Conservation (phyloP, 257 asterid species). For the Primulina tabacum region DNA sequence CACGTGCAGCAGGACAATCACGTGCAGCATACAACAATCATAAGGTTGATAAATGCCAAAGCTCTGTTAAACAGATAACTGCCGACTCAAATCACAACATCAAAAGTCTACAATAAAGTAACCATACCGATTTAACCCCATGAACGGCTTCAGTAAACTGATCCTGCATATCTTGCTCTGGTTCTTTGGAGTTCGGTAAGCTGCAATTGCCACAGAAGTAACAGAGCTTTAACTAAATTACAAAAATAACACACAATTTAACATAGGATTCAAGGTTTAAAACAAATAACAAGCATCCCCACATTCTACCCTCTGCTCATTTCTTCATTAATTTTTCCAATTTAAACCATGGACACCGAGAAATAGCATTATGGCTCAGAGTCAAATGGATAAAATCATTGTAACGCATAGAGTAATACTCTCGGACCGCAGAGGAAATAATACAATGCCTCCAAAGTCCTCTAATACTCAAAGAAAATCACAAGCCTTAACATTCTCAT, state of each 20-base stretch:
- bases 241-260: slow-evolving; percentile 7
- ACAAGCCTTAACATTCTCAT: slow-evolving; percentile 8
- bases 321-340: background rate
- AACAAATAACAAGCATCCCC: slow-evolving; percentile 14
- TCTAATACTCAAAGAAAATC: background rate
- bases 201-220: slow-evolving; percentile 31
- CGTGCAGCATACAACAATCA: background rate
- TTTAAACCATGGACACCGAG: background rate
- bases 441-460: background rate
- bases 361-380: background rate
- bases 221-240: slow-evolving; percentile 10
- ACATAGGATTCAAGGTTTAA: slow-evolving; percentile 11
- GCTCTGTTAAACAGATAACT: background rate
- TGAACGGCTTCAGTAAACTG: slow-evolving; percentile 30
- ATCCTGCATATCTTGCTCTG: slow-evolving; percentile 29
- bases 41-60: background rate
- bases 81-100: background rate
- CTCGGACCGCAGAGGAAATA: background rate
- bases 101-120: background rate
- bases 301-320: slow-evolving; percentile 2
- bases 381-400: background rate
- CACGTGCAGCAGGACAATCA: background rate
- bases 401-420: too few species aligned
- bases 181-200: slow-evolving; percentile 36
- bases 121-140: slow-evolving; percentile 35